Percentiles rank a stretch among this genome's conserved stretches.
Conservation (phyloP, 345 rosid genomes). For the Eucalyptus brandiana region DNA sequence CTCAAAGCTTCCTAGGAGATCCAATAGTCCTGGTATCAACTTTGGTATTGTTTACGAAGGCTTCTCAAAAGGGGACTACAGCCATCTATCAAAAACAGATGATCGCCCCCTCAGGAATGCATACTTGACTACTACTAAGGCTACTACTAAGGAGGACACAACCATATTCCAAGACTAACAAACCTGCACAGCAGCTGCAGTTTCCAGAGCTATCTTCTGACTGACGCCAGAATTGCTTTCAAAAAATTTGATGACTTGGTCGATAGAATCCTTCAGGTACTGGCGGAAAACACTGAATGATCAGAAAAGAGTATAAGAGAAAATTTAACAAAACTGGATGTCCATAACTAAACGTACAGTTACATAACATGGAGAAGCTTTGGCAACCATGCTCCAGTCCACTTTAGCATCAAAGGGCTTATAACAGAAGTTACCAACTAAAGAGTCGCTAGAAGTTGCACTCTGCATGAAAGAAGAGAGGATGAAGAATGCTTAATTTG, state of each 20-base stretch:
- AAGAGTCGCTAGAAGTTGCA: constrained; percentile 64
- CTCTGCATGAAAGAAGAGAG: constrained; percentile 45
- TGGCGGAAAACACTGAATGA: constrained; percentile 18
- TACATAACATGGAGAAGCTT: constrained; percentile 96
- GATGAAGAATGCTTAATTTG: neutral
- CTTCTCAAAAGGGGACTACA: neutral
- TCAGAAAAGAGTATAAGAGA: neutral
- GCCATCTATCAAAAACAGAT: neutral
- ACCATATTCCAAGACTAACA: neutral
- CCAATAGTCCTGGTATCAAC: neutral
- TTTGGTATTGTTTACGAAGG: neutral
- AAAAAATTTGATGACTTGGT: constrained; percentile 69
- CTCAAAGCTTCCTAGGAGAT: neutral
- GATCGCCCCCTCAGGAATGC: neutral
- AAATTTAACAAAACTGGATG: neutral
- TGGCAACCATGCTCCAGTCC: constrained; percentile 94
- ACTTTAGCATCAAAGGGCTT: constrained; percentile 93
- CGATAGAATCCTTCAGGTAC: constrained; percentile 87
- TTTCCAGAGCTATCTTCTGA: constrained; percentile 87
- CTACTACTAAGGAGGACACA: neutral
- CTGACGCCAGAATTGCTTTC: constrained; percentile 72
- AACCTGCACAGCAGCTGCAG: constrained; percentile 99
- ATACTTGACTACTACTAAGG: neutral
- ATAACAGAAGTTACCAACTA: constrained; percentile 74
- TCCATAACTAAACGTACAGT: constrained; percentile 45